Evolutionary conservation across 768 basidiomycete genomes (phyloP).

Genomic region (Grammothele lineata): DNA sequence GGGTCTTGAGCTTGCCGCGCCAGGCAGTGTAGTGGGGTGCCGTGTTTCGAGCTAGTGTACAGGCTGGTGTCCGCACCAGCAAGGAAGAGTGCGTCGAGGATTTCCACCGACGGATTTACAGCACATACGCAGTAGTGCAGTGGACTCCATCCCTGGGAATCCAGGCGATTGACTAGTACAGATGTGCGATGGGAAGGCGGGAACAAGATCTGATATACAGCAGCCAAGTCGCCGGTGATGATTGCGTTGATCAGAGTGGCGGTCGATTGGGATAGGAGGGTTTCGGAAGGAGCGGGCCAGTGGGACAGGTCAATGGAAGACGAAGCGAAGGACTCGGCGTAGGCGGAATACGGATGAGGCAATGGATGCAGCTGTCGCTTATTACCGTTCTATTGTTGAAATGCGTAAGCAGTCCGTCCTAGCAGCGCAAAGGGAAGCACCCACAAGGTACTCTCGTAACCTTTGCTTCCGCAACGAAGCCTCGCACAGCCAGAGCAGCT

Average conservation of each 20-base stretch:
- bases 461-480: conserved; percentile 55
- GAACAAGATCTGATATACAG: conserved; percentile 20
- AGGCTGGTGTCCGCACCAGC: conserved; percentile 73
- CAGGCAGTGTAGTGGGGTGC: conserved; percentile 66
- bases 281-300: conserved; percentile 5
- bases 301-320: conserved; percentile 4
- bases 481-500: conserved; percentile 69
- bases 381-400: conserved; percentile 4
- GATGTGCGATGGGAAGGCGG: conserved; percentile 28
- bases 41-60: conserved; percentile 54
- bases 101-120: conserved; percentile 50
- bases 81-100: conserved; percentile 67
- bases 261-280: conserved; percentile 7
- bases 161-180: conserved; percentile 61
- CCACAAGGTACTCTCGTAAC: conserved; percentile 56
- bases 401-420: background rate
- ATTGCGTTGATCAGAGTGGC: conserved; percentile 11
- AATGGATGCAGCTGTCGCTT: conserved; percentile 9
- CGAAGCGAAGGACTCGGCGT: conserved; percentile 7
- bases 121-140: conserved; percentile 66
- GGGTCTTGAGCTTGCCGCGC: conserved; percentile 35
- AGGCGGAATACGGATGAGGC: conserved; percentile 11
- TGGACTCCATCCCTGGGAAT: conserved; percentile 66
- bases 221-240: conserved; percentile 5
- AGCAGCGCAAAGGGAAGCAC: conserved; percentile 20